phyloP scores from a whole-genome alignment of 2,329 filamentous ascomycete species.

The Cercospora sojina region DNA sequence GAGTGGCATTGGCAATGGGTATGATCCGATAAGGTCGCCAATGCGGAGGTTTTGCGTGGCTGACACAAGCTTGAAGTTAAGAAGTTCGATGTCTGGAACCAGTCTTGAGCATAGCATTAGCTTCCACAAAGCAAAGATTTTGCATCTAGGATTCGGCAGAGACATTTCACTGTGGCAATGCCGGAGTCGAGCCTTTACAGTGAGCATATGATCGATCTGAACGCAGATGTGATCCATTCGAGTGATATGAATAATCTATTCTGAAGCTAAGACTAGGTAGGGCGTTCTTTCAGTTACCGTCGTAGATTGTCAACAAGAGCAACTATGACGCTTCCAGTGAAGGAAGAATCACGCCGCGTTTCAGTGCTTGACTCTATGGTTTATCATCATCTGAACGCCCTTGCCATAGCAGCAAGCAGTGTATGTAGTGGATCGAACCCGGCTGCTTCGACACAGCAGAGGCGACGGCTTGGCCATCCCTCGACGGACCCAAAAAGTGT shows the following conservation, averaged over 20 bases:
- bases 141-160: not conserved
- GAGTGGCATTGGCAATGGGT: not conserved
- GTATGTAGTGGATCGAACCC: slow-evolving; percentile 48
- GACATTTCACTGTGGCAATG: not conserved
- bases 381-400: slow-evolving; percentile 81
- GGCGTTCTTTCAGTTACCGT: slow-evolving; percentile 36
- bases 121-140: not conserved
- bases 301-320: slow-evolving; percentile 39
- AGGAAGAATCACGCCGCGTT: slow-evolving; percentile 45
- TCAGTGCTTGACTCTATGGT: slow-evolving; percentile 99
- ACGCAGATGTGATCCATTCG: not conserved
- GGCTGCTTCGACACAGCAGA: slow-evolving; percentile 68
- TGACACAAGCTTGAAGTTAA: not conserved
- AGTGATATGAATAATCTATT: not conserved
- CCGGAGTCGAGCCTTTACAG: not conserved
- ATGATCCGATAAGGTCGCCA: not conserved
- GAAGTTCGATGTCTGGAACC: not conserved
- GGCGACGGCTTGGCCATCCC: slow-evolving; percentile 32
- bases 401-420: slow-evolving; percentile 16
- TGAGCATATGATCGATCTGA: not conserved
- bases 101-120: not conserved
- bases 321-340: slow-evolving; percentile 43
- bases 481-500: slow-evolving; percentile 46
- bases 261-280: not conserved
- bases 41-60: not conserved